phyloP scores from a whole-genome alignment of 108 stramenopile genomes.

The Cylindrotheca closterium region DNA sequence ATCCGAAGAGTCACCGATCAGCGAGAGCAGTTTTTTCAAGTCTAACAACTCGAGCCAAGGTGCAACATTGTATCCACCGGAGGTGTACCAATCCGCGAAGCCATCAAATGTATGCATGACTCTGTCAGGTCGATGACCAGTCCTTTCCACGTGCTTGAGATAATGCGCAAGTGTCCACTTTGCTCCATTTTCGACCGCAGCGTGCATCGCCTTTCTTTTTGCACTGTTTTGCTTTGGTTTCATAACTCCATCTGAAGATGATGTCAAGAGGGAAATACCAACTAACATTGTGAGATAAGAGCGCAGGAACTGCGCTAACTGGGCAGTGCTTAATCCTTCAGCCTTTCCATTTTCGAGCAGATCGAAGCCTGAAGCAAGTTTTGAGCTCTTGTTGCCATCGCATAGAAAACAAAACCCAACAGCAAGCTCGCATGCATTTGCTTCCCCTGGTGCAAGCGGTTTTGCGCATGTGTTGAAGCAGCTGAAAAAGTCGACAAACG shows the following conservation, averaged over 20 bases:
- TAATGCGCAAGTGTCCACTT: constrained; percentile 82
- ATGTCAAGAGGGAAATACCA: constrained; percentile 69
- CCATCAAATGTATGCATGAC: constrained; percentile 70
- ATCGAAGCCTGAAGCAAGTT: constrained; percentile 75
- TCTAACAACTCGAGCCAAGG: constrained; percentile 93
- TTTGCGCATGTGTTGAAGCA: constrained; percentile 55
- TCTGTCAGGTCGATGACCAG: constrained; percentile 3
- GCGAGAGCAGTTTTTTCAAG: constrained; percentile 73
- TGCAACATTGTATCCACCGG: constrained; percentile 83
- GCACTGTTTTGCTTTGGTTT: constrained; percentile 31
- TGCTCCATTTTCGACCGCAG: constrained; percentile 78
- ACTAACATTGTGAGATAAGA: constrained; percentile 83
- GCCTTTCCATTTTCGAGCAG: constrained; percentile 54
- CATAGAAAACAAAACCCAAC: constrained; percentile 85
- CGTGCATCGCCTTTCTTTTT: constrained; percentile 47
- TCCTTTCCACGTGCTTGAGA: constrained; percentile 42
- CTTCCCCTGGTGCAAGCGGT: constrained; percentile 33
- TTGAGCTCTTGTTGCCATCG: constrained; percentile 86
- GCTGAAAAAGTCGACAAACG: constrained; percentile 71
- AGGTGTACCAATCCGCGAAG: constrained; percentile 90
- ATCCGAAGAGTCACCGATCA: constrained; percentile 44
- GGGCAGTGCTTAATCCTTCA: constrained; percentile 57
- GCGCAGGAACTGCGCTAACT: constrained; percentile 69
- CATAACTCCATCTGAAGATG: constrained; percentile 40
- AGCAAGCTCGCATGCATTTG: constrained; percentile 70